Conservation (phyloP, 192 early-diverging fungal species). For the Umbelopsis sp. region DNA sequence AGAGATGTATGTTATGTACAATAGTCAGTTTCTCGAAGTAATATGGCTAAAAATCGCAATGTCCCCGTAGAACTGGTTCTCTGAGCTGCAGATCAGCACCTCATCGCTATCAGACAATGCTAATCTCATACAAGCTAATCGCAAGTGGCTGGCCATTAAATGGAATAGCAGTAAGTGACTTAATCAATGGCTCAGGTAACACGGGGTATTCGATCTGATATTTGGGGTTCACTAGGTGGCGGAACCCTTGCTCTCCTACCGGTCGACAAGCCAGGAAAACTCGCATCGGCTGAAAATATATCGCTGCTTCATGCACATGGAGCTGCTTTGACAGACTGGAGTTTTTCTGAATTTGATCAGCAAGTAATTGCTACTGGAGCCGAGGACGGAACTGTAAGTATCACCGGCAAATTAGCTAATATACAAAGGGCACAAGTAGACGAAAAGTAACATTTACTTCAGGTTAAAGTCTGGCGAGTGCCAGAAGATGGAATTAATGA, state of each 20-base stretch:
- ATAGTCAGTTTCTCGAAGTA: background rate
- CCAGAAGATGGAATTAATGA: conserved; percentile 16
- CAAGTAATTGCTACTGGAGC: conserved; percentile 44
- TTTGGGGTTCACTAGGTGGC: conserved; percentile 3
- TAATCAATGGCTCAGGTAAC: background rate
- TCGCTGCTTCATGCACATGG: conserved; percentile 46
- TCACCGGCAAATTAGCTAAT: background rate
- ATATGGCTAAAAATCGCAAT: background rate
- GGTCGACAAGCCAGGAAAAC: conserved; percentile 28
- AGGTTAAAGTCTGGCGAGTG: conserved; percentile 55
- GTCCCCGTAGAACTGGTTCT: conserved; percentile 27
- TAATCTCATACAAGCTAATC: conserved; percentile 25
- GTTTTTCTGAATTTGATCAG: conserved; percentile 49
- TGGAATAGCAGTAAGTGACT: conserved; percentile 27
- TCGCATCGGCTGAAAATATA: background rate
- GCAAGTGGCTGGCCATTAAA: conserved; percentile 27
- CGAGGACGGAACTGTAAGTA: conserved; percentile 48
- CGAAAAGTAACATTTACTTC: background rate
- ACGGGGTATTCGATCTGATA: background rate
- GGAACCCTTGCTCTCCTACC: conserved; percentile 32
- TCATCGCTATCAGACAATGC: conserved; percentile 27
- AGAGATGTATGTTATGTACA: conserved; percentile 39
- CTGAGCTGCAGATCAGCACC: conserved; percentile 24
- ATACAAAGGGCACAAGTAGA: background rate
- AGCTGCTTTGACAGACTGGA: conserved; percentile 49